Conservation (phyloP, 108 stramenopile genomes). For the Fistulifera pelliculosa region DNA sequence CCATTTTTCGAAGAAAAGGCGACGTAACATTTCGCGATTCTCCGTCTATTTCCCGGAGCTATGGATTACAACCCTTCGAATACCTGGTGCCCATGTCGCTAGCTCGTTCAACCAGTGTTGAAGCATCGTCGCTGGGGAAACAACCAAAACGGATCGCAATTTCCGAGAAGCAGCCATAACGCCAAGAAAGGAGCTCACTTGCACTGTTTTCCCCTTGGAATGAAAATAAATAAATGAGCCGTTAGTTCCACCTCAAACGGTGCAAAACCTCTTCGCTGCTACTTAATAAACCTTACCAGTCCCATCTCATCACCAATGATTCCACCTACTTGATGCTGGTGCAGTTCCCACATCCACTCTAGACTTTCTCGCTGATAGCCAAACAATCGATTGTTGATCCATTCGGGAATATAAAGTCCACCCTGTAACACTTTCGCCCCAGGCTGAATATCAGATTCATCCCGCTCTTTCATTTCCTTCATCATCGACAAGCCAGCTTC, state of each 20-base stretch:
- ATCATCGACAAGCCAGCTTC: constrained; percentile 49
- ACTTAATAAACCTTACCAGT: not conserved
- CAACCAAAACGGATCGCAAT: constrained; percentile 64
- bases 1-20: constrained; percentile 24
- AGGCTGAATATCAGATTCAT: constrained; percentile 39
- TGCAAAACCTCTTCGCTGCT: no score
- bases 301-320: constrained; percentile 92
- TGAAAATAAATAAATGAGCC: constrained; percentile 4
- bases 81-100: constrained; percentile 83
- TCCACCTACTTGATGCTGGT: constrained; percentile 88
- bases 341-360: constrained; percentile 93
- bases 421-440: constrained; percentile 51
- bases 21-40: constrained; percentile 15
- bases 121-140: constrained; percentile 90
- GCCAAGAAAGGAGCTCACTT: constrained; percentile 84
- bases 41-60: constrained; percentile 59
- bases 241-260: no score
- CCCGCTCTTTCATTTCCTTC: constrained; percentile 66
- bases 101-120: constrained; percentile 92
- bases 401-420: constrained; percentile 71
- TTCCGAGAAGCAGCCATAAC: constrained; percentile 69
- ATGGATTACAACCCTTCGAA: constrained; percentile 75
- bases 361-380: constrained; percentile 76
- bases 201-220: constrained; percentile 94
- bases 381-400: constrained; percentile 78